Base-by-base conservation (phyloP, 345 rosid genomes). In the Eucalyptus leucophloia region DNA sequence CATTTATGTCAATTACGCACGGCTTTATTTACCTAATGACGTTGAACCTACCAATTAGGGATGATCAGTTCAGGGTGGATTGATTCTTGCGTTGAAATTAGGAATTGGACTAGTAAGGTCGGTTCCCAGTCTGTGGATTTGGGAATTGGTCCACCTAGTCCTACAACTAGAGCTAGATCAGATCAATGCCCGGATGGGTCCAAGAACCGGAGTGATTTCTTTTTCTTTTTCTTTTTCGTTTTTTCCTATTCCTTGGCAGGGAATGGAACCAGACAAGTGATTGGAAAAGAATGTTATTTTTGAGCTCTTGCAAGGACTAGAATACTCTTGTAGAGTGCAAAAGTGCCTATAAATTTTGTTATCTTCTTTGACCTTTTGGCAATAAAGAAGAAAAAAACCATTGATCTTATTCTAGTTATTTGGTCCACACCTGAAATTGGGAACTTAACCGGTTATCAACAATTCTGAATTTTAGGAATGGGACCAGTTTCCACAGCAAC, bases 401-500 rank as follows among this genome's bases (percentile, higher is more conserved):
- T 60, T 2, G 32, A 28, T 60, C 16, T 4, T 1, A 10, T 58
- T 26, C 4, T 15, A 26, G 14, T 58, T n/a, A 1, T 58, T 58
- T 1, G 2, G 30, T 58, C 34, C 34, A 13, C 9, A 1, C 17
- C 2, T 30, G 34, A 0, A 62, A 62, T 15, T 6, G 32, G 4
- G 34, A 62, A 62, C 7, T 62, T 12, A 15, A 62, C 8, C 1
- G 0, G 15, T n/a, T 65, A 65, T 14, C 37, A 30, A 7, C 67
- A 12, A 60, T 28, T 60, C 0, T 19, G 2, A 53, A 8, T 53
- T 53, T 19, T 53, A 53, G 24, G 58, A 19, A 53, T 53, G 58
- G 2, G 58, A 53, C 5, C 10, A 0, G 58, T 19, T 53, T 53
- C 2, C n/a, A 28, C 6, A 0, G 0, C 0, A 60, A 60, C 30